These are phyloP conservation scores for Tulasnella sp. DNA, from an alignment of 768 basidiomycete species.

Conservation along the genomic window DNA sequence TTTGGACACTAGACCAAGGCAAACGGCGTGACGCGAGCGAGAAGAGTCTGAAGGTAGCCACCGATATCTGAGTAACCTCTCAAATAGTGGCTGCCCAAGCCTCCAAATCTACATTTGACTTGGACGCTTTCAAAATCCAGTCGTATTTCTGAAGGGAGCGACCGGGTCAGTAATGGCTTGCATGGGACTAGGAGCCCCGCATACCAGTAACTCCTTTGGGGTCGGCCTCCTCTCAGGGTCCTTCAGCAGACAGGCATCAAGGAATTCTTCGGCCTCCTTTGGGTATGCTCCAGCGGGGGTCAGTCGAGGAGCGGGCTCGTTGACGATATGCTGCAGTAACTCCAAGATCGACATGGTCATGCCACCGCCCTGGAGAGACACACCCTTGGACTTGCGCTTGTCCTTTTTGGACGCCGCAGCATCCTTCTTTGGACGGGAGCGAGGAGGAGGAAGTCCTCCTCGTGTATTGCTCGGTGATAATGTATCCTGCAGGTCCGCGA, in stretches of 20 bases:
- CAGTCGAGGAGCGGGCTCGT: slow-evolving; percentile 90
- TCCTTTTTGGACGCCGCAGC: slow-evolving; percentile 55
- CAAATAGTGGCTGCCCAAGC: slow-evolving; percentile 54
- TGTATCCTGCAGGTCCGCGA: slow-evolving; percentile 58
- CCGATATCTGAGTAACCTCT: background rate
- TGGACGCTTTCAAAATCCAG: slow-evolving; percentile 66
- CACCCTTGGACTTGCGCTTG: slow-evolving; percentile 85
- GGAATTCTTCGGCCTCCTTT: slow-evolving; percentile 70
- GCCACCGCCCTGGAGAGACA: slow-evolving; percentile 86
- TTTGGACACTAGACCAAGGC: background rate
- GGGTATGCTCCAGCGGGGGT: slow-evolving; percentile 72
- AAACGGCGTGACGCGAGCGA: background rate
- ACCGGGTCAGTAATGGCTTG: slow-evolving; percentile 1
- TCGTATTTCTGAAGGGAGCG: slow-evolving; percentile 51
- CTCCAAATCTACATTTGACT: slow-evolving; percentile 64
- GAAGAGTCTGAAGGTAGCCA: background rate
- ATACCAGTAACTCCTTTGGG: slow-evolving; percentile 80
- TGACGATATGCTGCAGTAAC: slow-evolving; percentile 94
- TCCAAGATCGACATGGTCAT: slow-evolving; percentile 99
- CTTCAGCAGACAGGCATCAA: slow-evolving; percentile 87
- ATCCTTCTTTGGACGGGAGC: slow-evolving; percentile 36
- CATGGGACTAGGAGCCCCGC: slow-evolving; percentile 33
- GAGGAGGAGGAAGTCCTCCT: slow-evolving; percentile 27
- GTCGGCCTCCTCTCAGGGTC: slow-evolving; percentile 79
- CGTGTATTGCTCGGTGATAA: slow-evolving; percentile 53